These are phyloP conservation scores for Phoma herbarum DNA, from an alignment of 2,329 filamentous ascomycete genomes.

Conservation along the genomic window DNA sequence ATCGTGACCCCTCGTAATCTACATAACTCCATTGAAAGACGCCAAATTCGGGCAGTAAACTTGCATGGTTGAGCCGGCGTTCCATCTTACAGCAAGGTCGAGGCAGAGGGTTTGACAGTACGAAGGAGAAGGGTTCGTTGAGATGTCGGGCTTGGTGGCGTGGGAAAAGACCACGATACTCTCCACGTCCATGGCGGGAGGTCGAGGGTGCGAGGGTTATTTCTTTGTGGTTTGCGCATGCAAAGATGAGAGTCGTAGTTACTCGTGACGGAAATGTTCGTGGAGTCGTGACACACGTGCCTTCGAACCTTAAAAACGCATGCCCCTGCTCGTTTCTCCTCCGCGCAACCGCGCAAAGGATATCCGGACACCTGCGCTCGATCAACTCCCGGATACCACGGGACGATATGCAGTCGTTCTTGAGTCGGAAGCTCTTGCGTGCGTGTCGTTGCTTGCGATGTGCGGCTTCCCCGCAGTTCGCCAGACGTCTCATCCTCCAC, in stretches of 20 bases:
- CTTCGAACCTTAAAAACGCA: neutral
- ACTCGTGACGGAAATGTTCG: neutral
- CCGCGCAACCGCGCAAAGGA: neutral
- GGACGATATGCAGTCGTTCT: neutral
- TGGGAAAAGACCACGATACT: no score
- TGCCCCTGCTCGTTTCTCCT: neutral
- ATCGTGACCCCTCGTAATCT: no score
- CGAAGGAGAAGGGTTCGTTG: no score
- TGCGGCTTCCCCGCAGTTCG: conserved; percentile 8
- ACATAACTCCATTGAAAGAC: no score
- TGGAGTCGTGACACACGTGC: neutral
- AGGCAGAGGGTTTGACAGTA: no score
- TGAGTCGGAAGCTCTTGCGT: neutral
- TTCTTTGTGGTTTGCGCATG: no score
- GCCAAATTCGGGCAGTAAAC: no score
- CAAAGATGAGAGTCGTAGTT: neutral
- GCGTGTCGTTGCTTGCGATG: neutral
- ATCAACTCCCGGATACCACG: neutral
- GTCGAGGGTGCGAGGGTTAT: no score
- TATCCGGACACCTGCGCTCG: neutral
- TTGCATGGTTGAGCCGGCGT: no score
- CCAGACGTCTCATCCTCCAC: neutral
- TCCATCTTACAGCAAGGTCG: no score
- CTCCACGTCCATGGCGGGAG: no score
- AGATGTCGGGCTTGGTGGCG: no score